These are phyloP conservation scores for Dactylellina haptotyla DNA, from an alignment of 2,329 filamentous ascomycete species.

Conservation along the genomic window DNA sequence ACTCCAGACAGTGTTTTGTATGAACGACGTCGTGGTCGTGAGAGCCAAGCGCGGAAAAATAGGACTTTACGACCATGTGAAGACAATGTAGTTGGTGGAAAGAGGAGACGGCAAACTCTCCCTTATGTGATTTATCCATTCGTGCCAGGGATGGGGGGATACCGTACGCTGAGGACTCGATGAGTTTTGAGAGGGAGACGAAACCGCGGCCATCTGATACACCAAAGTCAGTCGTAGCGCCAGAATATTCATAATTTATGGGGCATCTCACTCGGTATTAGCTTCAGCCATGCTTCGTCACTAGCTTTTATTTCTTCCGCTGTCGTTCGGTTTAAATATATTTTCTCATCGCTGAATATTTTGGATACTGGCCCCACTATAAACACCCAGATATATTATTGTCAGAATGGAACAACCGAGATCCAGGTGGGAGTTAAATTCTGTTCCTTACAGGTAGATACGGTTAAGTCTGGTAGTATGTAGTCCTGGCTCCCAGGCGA, in stretches of 20 bases:
- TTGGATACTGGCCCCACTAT: slow-evolving; percentile 35
- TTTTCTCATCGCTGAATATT: slow-evolving; percentile 28
- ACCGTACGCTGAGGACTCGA: slow-evolving; percentile 15
- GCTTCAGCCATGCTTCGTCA: slow-evolving; percentile 38
- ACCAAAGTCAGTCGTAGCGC: neutral
- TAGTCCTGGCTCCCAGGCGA: neutral
- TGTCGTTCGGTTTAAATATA: slow-evolving; percentile 40
- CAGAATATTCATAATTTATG: neutral
- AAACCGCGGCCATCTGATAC: slow-evolving; percentile 44
- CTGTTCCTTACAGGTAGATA: slow-evolving; percentile 27
- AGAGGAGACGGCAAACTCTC: slow-evolving; percentile 57
- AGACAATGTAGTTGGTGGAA: slow-evolving; percentile 63
- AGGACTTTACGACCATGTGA: slow-evolving; percentile 61
- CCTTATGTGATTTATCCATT: slow-evolving; percentile 22
- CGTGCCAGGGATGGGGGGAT: slow-evolving; percentile 13
- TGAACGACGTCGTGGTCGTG: slow-evolving; percentile 61
- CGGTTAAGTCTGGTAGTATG: slow-evolving; percentile 14
- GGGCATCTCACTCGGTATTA: slow-evolving; percentile 32
- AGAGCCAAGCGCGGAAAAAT: slow-evolving; percentile 55
- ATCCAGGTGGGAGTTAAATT: neutral
- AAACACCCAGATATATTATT: slow-evolving; percentile 3
- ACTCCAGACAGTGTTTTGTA: slow-evolving; percentile 62
- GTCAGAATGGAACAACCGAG: neutral
- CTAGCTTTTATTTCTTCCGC: slow-evolving; percentile 28
- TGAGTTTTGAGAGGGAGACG: slow-evolving; percentile 41